phyloP scores from a whole-genome alignment of 192 early-diverging fungal species.

The Coemansia sp. region DNA sequence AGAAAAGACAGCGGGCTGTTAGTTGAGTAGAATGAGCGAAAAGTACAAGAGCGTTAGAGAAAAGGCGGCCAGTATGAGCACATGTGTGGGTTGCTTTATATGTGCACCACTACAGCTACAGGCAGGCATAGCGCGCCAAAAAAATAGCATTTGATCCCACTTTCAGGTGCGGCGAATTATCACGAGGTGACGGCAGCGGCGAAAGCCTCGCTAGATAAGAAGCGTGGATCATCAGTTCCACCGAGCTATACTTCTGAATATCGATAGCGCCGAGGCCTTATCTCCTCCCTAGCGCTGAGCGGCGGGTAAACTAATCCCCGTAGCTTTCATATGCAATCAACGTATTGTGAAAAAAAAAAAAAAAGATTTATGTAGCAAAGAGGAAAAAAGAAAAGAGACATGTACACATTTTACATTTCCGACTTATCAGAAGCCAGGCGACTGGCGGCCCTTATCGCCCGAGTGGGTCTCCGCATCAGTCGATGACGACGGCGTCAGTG shows the following conservation, averaged over 20 bases:
- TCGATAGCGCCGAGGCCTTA: background rate
- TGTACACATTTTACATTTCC: slow-evolving; percentile 3
- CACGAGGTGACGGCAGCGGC: background rate
- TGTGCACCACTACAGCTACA: background rate
- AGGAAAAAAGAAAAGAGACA: background rate
- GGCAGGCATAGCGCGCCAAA: background rate
- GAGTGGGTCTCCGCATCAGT: background rate
- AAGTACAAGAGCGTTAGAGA: background rate
- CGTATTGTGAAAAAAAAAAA: background rate
- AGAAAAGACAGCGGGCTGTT: background rate
- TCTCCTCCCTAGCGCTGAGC: background rate
- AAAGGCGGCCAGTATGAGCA: slow-evolving; percentile 9
- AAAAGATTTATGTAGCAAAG: background rate
- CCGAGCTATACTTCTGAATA: background rate
- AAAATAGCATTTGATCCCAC: background rate
- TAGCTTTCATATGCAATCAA: background rate
- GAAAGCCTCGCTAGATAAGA: background rate
- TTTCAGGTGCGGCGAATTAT: slow-evolving; percentile 2
- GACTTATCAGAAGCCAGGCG: background rate
- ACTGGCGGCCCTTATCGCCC: slow-evolving; percentile 3
- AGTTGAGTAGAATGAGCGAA: background rate
- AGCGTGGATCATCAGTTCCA: slow-evolving; percentile 2
- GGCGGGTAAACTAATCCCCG: background rate
- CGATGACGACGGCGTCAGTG: slow-evolving; percentile 2
- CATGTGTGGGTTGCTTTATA: background rate